phyloP scores from a whole-genome alignment of 1,139 yeast species.

The Geotrichum carabidarum region DNA sequence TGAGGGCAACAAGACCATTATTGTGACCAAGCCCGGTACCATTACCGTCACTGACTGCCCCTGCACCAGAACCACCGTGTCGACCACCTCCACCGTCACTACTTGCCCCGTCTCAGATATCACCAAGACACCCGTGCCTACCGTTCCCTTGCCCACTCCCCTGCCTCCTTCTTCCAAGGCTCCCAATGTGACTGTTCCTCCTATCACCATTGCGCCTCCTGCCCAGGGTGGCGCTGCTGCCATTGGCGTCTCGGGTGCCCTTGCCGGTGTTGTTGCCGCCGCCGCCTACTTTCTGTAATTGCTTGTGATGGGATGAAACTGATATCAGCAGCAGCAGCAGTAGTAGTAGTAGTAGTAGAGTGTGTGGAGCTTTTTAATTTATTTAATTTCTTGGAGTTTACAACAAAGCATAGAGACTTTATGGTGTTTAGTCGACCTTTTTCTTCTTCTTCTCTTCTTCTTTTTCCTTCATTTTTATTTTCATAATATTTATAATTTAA shows the following conservation, averaged over 20 bases:
- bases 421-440: background rate
- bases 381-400: conserved; percentile 1
- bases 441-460: background rate
- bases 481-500: too few relatives aligned
- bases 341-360: background rate
- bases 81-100: conserved; percentile 42
- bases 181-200: conserved; percentile 30
- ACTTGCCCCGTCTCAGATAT: conserved; percentile 35
- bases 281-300: conserved; percentile 39
- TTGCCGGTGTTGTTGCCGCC: conserved; percentile 39
- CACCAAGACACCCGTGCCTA: conserved; percentile 1
- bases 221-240: conserved; percentile 33
- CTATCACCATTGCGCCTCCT: conserved; percentile 31
- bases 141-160: conserved; percentile 17
- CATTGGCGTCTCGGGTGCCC: conserved; percentile 35
- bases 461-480: too few relatives aligned
- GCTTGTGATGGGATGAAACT: background rate
- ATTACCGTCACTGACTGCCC: conserved; percentile 44
- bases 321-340: too few relatives aligned
- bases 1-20: conserved; percentile 39
- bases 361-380: background rate
- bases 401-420: background rate
- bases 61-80: conserved; percentile 53
- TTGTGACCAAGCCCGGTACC: conserved; percentile 43
- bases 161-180: conserved; percentile 22